Percentiles rank a stretch among this genome's conserved stretches.
Evolutionary conservation across 2,329 filamentous ascomycete genomes (phyloP).

Genomic region (Trichoderma guizhouense): DNA sequence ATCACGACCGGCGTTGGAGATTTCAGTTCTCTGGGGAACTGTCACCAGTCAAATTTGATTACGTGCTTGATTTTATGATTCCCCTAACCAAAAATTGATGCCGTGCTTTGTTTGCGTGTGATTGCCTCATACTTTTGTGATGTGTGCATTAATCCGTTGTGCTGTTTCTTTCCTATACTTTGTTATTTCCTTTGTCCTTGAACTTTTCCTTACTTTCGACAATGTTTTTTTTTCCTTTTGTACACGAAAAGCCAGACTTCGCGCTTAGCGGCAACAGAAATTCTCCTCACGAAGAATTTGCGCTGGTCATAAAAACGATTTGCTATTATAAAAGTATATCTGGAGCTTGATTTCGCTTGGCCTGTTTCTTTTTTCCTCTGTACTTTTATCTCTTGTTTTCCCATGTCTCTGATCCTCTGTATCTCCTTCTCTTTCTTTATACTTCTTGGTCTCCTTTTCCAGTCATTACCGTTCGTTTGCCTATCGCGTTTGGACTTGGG

Average conservation of each 20-base stretch:
- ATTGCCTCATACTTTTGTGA: conserved; percentile 11
- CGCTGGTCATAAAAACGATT: neutral
- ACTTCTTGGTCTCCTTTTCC: neutral
- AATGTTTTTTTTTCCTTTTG: neutral
- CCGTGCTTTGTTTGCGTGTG: conserved; percentile 16
- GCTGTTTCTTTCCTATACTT: neutral
- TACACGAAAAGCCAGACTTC: neutral
- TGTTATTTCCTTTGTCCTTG: neutral
- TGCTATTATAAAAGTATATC: neutral
- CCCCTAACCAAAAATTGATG: conserved; percentile 14
- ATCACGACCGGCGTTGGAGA: conserved; percentile 43
- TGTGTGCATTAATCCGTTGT: neutral
- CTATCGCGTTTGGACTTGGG: neutral
- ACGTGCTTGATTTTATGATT: conserved; percentile 19
- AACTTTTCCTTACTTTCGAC: neutral
- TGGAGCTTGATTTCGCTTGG: neutral
- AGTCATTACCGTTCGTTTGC: neutral
- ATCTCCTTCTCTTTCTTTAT: neutral
- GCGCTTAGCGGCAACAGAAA: neutral
- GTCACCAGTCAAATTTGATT: conserved; percentile 36
- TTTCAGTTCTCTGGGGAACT: conserved; percentile 36
- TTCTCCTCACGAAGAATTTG: neutral
- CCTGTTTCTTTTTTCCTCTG: neutral
- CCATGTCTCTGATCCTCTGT: neutral
- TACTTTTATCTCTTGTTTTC: neutral